Evolutionary conservation across 2,329 filamentous ascomycete genomes (phyloP).

Genomic region (Pezicula radicicola): DNA sequence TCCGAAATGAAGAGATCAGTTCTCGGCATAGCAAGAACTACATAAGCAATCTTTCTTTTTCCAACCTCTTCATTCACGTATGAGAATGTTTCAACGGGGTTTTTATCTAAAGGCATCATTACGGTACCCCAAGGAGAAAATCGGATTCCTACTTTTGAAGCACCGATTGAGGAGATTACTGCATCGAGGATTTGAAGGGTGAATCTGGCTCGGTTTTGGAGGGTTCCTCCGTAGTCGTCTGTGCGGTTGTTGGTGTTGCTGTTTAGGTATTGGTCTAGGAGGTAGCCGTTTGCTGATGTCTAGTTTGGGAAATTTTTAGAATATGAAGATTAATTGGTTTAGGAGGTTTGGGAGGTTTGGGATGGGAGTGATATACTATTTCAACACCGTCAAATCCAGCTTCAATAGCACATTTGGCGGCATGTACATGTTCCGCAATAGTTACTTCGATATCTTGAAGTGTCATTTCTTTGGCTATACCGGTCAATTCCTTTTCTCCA

Average conservation of each 20-base stretch:
- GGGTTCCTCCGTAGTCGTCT: slow-evolving; percentile 30
- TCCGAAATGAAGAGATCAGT: slow-evolving; percentile 10
- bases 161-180: slow-evolving; percentile 42
- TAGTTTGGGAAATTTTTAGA: neutral
- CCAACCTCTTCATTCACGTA: slow-evolving; percentile 11
- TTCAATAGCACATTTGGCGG: slow-evolving; percentile 22
- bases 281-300: slow-evolving; percentile 39
- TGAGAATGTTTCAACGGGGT: slow-evolving; percentile 9
- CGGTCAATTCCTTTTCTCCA: neutral
- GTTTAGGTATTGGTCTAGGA: slow-evolving; percentile 53
- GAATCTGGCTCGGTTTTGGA: slow-evolving; percentile 35
- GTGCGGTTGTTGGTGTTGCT: slow-evolving; percentile 49
- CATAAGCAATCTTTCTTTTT: slow-evolving; percentile 12
- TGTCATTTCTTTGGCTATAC: slow-evolving; percentile 13
- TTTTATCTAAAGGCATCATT: slow-evolving; percentile 8
- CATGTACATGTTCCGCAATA: slow-evolving; percentile 22
- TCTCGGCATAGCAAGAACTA: slow-evolving; percentile 10
- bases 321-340: neutral
- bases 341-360: too few relatives aligned
- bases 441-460: slow-evolving; percentile 22
- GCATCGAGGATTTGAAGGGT: slow-evolving; percentile 47
- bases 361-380: slow-evolving; percentile 6
- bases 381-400: slow-evolving; percentile 50
- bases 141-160: slow-evolving; percentile 50
- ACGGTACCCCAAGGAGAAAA: slow-evolving; percentile 46